These are phyloP conservation scores for Isatis lusitanica DNA, from an alignment of 441 rosid genomes.

Conservation along the genomic window DNA sequence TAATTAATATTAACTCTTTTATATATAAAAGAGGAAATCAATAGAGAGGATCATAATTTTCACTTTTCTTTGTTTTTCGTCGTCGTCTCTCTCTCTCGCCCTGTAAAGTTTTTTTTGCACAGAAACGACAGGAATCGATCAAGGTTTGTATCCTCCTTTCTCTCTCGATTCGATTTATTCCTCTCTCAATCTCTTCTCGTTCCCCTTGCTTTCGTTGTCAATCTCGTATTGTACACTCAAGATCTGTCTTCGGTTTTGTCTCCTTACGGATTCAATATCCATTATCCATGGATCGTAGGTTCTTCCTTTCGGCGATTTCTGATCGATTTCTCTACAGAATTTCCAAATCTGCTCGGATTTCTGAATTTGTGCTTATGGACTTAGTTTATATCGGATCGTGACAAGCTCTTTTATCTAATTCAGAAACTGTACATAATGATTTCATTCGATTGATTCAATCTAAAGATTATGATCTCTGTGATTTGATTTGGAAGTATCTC, in stretches of 20 bases:
- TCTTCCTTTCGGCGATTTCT: neutral
- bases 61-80: neutral
- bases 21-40: slow-evolving; percentile 2
- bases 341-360: too few relatives aligned
- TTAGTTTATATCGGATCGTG: neutral
- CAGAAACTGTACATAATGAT: neutral
- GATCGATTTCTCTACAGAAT: neutral
- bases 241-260: slow-evolving; percentile 1
- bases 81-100: neutral
- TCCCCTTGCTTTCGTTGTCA: neutral
- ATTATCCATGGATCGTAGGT: neutral
- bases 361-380: neutral
- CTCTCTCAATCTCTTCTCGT: slow-evolving; percentile 1
- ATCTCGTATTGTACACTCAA: neutral
- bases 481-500: neutral
- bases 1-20: neutral
- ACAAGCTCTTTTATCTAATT: too few relatives aligned
- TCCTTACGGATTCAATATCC: neutral
- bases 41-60: neutral
- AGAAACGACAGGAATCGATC: slow-evolving; percentile 23
- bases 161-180: neutral
- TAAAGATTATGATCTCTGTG: neutral
- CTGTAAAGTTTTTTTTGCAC: neutral
- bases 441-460: neutral
- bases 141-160: slow-evolving; percentile 22